Evolutionary conservation across 768 basidiomycete genomes (phyloP).

Genomic region (Psilocybe cubensis): DNA sequence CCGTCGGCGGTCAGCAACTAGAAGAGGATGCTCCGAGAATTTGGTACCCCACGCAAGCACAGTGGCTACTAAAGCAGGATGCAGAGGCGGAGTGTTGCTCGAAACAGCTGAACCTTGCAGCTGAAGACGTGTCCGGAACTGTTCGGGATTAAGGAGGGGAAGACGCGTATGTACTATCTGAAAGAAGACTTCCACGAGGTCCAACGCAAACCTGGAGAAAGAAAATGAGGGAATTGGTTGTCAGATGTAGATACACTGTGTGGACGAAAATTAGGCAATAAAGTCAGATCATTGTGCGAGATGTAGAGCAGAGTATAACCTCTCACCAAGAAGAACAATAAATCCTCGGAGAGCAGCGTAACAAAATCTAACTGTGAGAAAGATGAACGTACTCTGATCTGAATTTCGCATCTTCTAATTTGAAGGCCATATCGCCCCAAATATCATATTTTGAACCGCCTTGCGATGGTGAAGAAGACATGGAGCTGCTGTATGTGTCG

Average conservation of each 20-base stretch:
- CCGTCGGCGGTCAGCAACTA: conserved; percentile 76
- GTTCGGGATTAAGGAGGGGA: conserved; percentile 82
- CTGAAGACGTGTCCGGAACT: conserved; percentile 76
- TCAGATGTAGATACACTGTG: conserved; percentile 21
- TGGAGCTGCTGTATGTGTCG: conserved; percentile 40
- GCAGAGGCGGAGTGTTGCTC: conserved; percentile 48
- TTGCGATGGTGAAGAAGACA: conserved; percentile 35
- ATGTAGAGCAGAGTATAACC: conserved; percentile 3
- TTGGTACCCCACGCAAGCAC: conserved; percentile 92
- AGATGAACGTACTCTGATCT: conserved; percentile 77
- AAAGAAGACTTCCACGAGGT: conserved; percentile 94
- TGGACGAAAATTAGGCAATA: conserved; percentile 11
- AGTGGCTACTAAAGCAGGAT: conserved; percentile 81
- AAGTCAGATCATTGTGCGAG: conserved; percentile 12
- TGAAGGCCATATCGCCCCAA: conserved; percentile 78
- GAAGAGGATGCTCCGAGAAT: conserved; percentile 88
- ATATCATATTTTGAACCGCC: conserved; percentile 56
- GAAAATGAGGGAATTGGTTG: conserved; percentile 10
- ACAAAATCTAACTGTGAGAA: conserved; percentile 26
- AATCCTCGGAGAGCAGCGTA: conserved; percentile 25
- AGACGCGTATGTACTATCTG: conserved; percentile 89
- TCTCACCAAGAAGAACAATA: conserved; percentile 14
- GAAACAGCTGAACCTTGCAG: conserved; percentile 36
- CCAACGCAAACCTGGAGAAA: conserved; percentile 75
- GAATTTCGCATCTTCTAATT: conserved; percentile 73